Evolutionary conservation across 768 basidiomycete genomes (phyloP).

Genomic region (Trametes coccinea): DNA sequence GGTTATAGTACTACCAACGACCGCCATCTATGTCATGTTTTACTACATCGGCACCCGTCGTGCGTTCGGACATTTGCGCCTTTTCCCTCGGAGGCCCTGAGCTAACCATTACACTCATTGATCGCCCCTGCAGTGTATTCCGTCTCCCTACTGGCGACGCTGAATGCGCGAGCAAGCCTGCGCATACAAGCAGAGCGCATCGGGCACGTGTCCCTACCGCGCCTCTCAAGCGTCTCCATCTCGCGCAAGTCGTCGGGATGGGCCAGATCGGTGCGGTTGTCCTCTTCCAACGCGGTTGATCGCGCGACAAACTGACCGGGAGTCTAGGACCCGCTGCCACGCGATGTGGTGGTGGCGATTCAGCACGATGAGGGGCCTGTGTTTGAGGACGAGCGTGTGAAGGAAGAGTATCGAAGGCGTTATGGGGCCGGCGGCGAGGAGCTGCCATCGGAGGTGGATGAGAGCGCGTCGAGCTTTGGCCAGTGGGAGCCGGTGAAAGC

Average conservation of each 20-base stretch:
- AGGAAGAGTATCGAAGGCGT: constrained; percentile 2
- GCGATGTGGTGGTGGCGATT: constrained; percentile 9
- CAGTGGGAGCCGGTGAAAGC: background rate
- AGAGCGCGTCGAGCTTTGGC: constrained; percentile 2
- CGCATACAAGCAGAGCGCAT: constrained; percentile 6
- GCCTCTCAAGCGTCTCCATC: background rate
- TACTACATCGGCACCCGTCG: constrained; percentile 19
- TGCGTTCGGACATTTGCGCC: background rate
- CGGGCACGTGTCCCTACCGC: constrained; percentile 8
- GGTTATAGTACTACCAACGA: constrained; percentile 11
- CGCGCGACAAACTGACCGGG: background rate
- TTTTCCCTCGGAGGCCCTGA: no score
- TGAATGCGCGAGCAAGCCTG: constrained; percentile 18
- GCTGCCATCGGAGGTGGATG: background rate
- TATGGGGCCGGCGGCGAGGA: background rate
- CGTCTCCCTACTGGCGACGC: constrained; percentile 13
- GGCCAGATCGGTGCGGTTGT: background rate
- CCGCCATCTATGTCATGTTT: constrained; percentile 17
- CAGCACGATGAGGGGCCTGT: constrained; percentile 8
- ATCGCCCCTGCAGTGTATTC: constrained; percentile 7
- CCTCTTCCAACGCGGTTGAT: no score
- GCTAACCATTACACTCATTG: no score
- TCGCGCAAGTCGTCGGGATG: background rate
- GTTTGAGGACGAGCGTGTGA: constrained; percentile 9
- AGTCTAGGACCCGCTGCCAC: background rate